phyloP scores from a whole-genome alignment of 1,284 basidiomycete species.

The Apiotrichum domesticum region DNA sequence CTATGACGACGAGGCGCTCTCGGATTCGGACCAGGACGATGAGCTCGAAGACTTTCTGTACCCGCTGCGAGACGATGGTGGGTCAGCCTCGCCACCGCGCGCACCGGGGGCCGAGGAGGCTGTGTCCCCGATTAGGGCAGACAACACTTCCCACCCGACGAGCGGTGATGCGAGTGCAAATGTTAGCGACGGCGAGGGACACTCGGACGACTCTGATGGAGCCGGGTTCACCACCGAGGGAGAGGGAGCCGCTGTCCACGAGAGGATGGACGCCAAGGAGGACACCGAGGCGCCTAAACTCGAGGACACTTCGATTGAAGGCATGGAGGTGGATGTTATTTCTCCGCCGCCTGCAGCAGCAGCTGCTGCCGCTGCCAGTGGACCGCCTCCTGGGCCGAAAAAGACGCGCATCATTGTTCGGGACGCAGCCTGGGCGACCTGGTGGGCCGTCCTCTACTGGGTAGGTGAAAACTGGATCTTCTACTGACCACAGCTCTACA shows the following conservation, averaged over 20 bases:
- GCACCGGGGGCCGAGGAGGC: background rate
- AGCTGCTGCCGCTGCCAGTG: background rate
- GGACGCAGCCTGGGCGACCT: conserved; percentile 76
- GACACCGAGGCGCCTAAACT: too few relatives aligned
- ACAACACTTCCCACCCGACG: background rate
- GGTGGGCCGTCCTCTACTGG: conserved; percentile 75
- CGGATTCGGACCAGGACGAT: conserved; percentile 45
- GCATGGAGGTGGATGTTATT: too few relatives aligned
- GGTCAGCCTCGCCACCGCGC: conserved; percentile 1
- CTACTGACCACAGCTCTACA: conserved; percentile 59
- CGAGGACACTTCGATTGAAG: too few relatives aligned
- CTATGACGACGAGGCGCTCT: conserved; percentile 30
- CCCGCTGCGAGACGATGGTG: conserved; percentile 1
- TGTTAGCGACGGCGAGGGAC: conserved; percentile 12
- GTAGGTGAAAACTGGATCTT: conserved; percentile 48
- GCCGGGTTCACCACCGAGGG: conserved; percentile 1
- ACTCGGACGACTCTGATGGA: conserved; percentile 4
- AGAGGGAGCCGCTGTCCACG: background rate
- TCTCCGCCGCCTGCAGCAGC: background rate
- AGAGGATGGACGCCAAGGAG: background rate
- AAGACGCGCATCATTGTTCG: conserved; percentile 62
- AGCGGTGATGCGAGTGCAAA: background rate
- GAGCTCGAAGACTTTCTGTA: conserved; percentile 19
- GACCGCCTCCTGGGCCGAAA: conserved; percentile 32
- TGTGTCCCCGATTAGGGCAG: background rate